Base-by-base conservation (phyloP, 1,284 basidiomycete species). In the Porogramme epimiltina region DNA sequence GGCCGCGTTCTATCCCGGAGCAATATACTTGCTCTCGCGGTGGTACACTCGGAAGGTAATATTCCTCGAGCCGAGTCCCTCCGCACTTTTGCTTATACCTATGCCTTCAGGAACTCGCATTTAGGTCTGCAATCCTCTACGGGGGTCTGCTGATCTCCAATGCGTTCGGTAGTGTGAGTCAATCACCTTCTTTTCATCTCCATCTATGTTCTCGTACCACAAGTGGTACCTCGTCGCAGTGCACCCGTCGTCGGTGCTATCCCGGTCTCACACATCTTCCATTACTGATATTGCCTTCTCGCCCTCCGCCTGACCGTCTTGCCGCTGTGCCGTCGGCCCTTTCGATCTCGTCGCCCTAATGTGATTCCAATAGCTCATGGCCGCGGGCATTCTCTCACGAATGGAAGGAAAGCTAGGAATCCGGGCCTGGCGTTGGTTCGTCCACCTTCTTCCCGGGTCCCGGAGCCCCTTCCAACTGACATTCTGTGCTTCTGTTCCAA, bases 101-200 rank as follows among this genome's bases (percentile, higher is more conserved):
- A 36, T 13, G 11, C 16, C 2, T 15, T 10, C 49, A 85, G 82
- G 84, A 87, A 68, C 69, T 87, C 6, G 82, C 83, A 0, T 79
- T 90, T 50, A 80, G 90, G 36, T 81, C 84, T 43, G 84, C 87
- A 0, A 76, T 90, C 50, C 75, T 93, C 2, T 89, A 84, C 65
- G 76, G 76, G 6, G 88, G 87, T n/a, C 64, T 84, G 3, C 71
- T 91, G n/a, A 75, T 90, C 44, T 87, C 85, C 0, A 91, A 89
- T 69, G 89, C 89, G 2, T 90, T 91, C 64, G 87, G 88, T 36
- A 74, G 79, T 49, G 84, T 86, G 49, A 66, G 82, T n/a, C n/a
- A n/a, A n/a, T n/a, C 28, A 31, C 13, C 28, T 60, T n/a, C 16
- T n/a, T n/a, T n/a, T n/a, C n/a, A n/a, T n/a, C 5, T 18, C n/a